Base-by-base conservation (phyloP, 78 protist genomes). In the slime mould (Dictyostelium discoideum) region DNA sequence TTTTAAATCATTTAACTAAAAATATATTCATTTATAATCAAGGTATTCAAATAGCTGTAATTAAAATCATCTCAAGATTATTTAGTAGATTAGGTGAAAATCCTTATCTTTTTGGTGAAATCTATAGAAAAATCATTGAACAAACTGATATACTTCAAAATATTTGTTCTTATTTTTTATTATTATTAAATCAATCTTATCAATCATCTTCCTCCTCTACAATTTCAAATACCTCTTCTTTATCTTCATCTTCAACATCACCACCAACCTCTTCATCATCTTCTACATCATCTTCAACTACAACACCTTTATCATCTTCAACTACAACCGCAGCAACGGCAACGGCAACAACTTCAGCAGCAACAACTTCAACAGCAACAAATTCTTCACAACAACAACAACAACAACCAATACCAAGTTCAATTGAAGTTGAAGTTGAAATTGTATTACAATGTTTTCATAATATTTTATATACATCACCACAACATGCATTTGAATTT, bases 61-160 rank as follows among this genome's bases (percentile, higher is more conserved):
- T 89, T 26, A 60, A 89, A 42, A 37, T 69, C 14, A 16, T 89
- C 2, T 39, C 83, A 0, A 26, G 29, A 18, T 81, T 80, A 29
- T 89, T 89, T 81, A 67, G 20, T 60, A 89, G 48, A 26, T 16
- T 89, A 1, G 87, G 94, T n/a, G 94, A 89, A 40, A 29, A 85
- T n/a, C 72, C 87, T 18, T 60, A 65, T 20, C 80, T 80, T 13
- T 37, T 81, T 7, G 32, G 60, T 63, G 94, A 89, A 11, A 46
- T 81, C 8, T 89, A 89, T 48, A 80, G 26, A 39, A 89, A 46
- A 9, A 89, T 81, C 6, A 18, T 89, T 39, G 94, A 89, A 22
- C 22, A 44, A 14, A 65, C 84, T 9, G 94, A 89, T 22, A 89
- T 89, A 3, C 20, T 89, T 0, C 80, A 40, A 10, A 67, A 89